These are phyloP conservation scores for Paralagenidium karlingii DNA, from an alignment of 352 stramenopile genomes.

Conservation along the genomic window DNA sequence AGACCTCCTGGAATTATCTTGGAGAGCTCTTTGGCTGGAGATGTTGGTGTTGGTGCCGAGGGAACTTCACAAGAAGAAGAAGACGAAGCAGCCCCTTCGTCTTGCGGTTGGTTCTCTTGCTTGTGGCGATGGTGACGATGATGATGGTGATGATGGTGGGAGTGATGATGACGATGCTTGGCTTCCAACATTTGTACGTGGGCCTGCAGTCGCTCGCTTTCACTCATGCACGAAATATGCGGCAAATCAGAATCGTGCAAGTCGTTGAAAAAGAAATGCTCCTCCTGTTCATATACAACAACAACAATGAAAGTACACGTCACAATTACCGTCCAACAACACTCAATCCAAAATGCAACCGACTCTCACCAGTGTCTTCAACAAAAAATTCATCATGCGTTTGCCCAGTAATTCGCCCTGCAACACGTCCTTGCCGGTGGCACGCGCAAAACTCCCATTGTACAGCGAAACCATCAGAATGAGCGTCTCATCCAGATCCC, in stretches of 20 bases:
- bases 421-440: slow-evolving; percentile 39
- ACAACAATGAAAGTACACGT: too few species aligned
- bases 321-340: too few species aligned
- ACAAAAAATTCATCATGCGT: slow-evolving; percentile 78
- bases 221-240: slow-evolving; percentile 25
- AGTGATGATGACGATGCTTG: background rate
- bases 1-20: background rate
- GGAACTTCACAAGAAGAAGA: too few species aligned
- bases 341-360: too few species aligned
- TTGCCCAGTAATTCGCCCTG: slow-evolving; percentile 50
- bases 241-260: slow-evolving; percentile 59
- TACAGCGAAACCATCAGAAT: slow-evolving; percentile 74
- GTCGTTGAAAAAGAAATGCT: slow-evolving; percentile 76
- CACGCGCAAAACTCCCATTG: slow-evolving; percentile 50
- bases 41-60: too few species aligned
- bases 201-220: background rate
- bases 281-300: too few species aligned
- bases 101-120: too few species aligned
- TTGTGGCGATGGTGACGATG: too few species aligned
- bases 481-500: slow-evolving; percentile 75
- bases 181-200: slow-evolving; percentile 1
- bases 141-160: slow-evolving; percentile 1
- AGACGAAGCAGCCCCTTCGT: too few species aligned
- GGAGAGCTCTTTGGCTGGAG: too few species aligned
- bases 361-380: slow-evolving; percentile 67